Evolutionary conservation across 768 basidiomycete species (phyloP), one percentile per base, ranked within the genome.

Genomic region (Suillus subalutaceus): DNA sequence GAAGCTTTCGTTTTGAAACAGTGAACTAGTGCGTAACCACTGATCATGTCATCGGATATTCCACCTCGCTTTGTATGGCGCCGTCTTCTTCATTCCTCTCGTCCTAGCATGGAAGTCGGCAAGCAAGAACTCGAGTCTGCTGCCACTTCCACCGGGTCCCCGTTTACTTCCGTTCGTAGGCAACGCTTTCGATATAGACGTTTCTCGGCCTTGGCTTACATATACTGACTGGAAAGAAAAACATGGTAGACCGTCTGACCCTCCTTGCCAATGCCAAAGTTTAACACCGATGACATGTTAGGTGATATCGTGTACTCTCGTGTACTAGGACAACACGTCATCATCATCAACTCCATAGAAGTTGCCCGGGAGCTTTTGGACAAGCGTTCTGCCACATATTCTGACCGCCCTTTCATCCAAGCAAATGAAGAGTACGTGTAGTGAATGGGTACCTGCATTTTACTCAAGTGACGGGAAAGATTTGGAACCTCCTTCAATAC

Each of bases 401-500:
- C 68, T 6, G 70, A 72, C 55, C 56, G 71, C 37, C 48, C 15
- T 62, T 35, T 40, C 58, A 58, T 32, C 65, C 55, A 15, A 37
- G 64, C 55, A 68, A 65, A 32, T 61, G 70, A 70, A 68, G 50
- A 63, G 69, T 23, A 35, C 46, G 15, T 58, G 30, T 18, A 12
- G 50, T 26, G 13, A 26, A 52, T 13, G 15, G 15, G 15, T 26
- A 30, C 59, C 37, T 23, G 43, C n/a, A 44, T 46, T 20, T 6
- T 52, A 32, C 43, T 30, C 4, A 63, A 52, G 20, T 56, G 60
- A 41, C 43, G 18, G 18, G n/a, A 35, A 53, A 72, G 72, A 40
- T 66, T 74, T 44, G 69, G 71, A 46, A 41, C 60, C 12, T 65
- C 66, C 40, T 73, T 68, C 57, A 69, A 62, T 43, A 67, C 68